These are phyloP conservation scores for Clavispora vitiphila DNA, from an alignment of 805 yeast genomes.

Conservation along the genomic window DNA sequence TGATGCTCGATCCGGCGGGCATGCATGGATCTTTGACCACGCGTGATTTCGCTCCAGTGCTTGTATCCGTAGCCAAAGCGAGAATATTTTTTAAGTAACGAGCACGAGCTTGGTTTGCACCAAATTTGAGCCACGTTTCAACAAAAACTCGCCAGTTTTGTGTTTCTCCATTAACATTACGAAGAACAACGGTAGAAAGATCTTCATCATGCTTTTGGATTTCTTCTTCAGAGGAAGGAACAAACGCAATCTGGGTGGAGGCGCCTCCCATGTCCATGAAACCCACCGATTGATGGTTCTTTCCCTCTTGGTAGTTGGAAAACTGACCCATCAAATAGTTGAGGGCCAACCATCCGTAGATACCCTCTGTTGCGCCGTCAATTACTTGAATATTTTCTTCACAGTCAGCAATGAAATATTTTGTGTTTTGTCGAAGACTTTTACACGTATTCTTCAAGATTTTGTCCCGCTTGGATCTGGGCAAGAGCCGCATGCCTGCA, in stretches of 20 bases:
- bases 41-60: slow-evolving; percentile 4
- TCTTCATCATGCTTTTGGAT: slow-evolving; percentile 66
- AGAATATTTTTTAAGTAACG: slow-evolving; percentile 62
- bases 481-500: slow-evolving; percentile 89
- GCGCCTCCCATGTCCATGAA: slow-evolving; percentile 99
- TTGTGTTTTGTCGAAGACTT: slow-evolving; percentile 47
- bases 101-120: slow-evolving; percentile 88
- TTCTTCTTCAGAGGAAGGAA: slow-evolving; percentile 63
- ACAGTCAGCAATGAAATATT: slow-evolving; percentile 58
- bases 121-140: slow-evolving; percentile 96
- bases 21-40: slow-evolving; percentile 67
- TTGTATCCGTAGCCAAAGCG: slow-evolving; percentile 14
- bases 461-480: slow-evolving; percentile 44
- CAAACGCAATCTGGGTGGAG: slow-evolving; percentile 92
- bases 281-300: slow-evolving; percentile 65
- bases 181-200: slow-evolving; percentile 57
- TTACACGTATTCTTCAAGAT: slow-evolving; percentile 61
- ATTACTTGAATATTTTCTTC: slow-evolving; percentile 72
- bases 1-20: slow-evolving; percentile 53
- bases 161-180: slow-evolving; percentile 63
- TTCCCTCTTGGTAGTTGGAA: slow-evolving; percentile 33
- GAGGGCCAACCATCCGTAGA: slow-evolving; percentile 92
- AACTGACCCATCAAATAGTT: slow-evolving; percentile 75
- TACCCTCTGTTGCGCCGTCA: slow-evolving; percentile 92
- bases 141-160: slow-evolving; percentile 86